Base-by-base conservation (phyloP, 371 early-diverging fungal species). In the Mortierella sp. region DNA sequence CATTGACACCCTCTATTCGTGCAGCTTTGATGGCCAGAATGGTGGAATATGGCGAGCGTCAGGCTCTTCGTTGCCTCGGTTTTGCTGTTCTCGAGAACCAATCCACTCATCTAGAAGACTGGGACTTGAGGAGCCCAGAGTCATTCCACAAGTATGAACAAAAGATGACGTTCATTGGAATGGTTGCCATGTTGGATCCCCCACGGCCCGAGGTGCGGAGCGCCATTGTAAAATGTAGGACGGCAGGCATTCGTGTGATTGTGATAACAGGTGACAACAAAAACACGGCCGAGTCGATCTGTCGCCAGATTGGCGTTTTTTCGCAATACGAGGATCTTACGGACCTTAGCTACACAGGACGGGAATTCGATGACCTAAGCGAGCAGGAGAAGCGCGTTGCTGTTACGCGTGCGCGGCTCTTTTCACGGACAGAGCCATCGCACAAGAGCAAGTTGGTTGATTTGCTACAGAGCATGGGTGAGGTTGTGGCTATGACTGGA, bases 191-290 rank as follows among this genome's bases (percentile, higher is more conserved):
- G 96, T 82, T 91, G 80, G 99, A 99, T 78, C 99, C 98, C 53
- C 99, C 99, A 41, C 88, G 99, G 19, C 91, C 94, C 17, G 97
- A 97, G 73, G 96, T 97, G 17, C 80, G 83, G 58, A 90, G 80
- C 12, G 88, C 95, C 15, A 95, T 99, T 64, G 81, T 72, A 50
- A 88, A 89, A 64, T 98, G 98, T 81, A 82, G 87, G 52, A 87
- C 88, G 31, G 99, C 99, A 28, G 99, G 99, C 55, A 97, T 99
- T 66, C 91, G 97, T 44, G 96, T 99, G 28, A 93, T 97, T 72
- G 94, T 99, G n/a, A 95, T 99, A 68, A 99, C 99, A 4, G 99
- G 99, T 75, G 99, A 99, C 81, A 92, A 95, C 84, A 91, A 93
- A 83, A 90, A 92, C 75, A 98, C 98, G 5, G 98, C 99, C 53